Base-by-base conservation (phyloP, 805 yeast genomes). In the Metschnikowia reukaufii region DNA sequence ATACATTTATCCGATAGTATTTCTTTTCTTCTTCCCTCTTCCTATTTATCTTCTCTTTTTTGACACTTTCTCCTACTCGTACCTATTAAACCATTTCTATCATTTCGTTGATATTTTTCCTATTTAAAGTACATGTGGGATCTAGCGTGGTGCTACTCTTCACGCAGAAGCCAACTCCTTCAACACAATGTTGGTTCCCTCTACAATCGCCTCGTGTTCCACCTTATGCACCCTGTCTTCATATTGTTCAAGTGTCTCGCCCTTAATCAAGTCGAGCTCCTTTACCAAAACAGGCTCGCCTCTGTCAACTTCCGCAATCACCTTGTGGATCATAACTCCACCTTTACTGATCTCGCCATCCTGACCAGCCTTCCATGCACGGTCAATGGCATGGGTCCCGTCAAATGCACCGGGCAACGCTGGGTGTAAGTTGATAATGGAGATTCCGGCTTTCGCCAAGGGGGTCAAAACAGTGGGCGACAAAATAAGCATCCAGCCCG, bases 331-430 rank as follows among this genome's bases (percentile, higher is more conserved):
- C 99, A 94, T 94, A 44, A 94, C 87, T 1, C 99, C 99, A 13
- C 95, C 96, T 54, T 78, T 79, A 7, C 76, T 56, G 43, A 83
- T 80, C 55, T 81, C 77, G 7, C 96, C 96, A 21, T 81, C 81
- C 61, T 91, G 96, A 32, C 97, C 97, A 10, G 95, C 96, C 59
- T 89, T 74, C 92, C 95, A 94, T 0, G 97, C 96, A 60, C 98
- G 76, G 59, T 94, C 97, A 49, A 94, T 94, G 9, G 99, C 98
- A 68, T 88, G 90, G 9, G 96, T 92, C 4, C 99, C 99, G 48
- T 92, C 98, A 72, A 92, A 94, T 4, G 90, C 90, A 21, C 96
- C 96, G 1, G 99, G 99, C 49, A 94, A 79, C 0, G 99, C 98
- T 4, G 99, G 99, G 64, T 94, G 99, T 50, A 94, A 72, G 61